These are phyloP conservation scores for Medicago lupulina DNA, from an alignment of 306 rosid genomes.

Conservation along the genomic window DNA sequence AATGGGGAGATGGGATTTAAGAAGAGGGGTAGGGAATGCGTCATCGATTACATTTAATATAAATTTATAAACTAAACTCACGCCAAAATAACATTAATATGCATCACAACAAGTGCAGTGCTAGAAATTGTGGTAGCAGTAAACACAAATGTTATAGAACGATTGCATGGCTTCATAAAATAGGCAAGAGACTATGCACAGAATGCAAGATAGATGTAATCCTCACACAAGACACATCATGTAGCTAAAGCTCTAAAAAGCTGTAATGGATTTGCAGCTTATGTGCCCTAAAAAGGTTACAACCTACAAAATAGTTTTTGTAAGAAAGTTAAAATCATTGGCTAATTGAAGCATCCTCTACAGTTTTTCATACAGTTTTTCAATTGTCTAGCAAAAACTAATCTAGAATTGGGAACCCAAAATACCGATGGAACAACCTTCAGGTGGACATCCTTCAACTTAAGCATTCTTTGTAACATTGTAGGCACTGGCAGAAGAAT, in stretches of 20 bases:
- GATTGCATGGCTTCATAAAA: background rate
- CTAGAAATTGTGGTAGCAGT: background rate
- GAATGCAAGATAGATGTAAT: conserved; percentile 5
- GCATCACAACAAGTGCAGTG: background rate
- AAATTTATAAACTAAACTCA: background rate
- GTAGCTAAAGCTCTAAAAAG: background rate
- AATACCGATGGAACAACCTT: background rate
- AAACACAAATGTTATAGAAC: background rate
- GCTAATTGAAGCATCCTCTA: conserved; percentile 16
- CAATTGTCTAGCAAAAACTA: conserved; percentile 3
- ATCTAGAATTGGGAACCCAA: conserved; percentile 2
- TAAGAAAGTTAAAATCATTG: too few relatives aligned
- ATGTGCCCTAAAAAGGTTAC: background rate
- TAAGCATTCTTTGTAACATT: conserved; percentile 35
- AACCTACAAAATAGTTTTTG: background rate
- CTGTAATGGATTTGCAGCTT: background rate
- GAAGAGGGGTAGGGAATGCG: background rate
- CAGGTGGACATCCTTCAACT: conserved; percentile 22
- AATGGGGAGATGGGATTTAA: background rate
- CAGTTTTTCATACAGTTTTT: background rate
- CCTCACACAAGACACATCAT: background rate
- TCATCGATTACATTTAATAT: background rate
- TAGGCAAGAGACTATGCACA: conserved; percentile 8
- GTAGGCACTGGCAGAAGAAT: conserved; percentile 41
- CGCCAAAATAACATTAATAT: background rate